Conservation (phyloP, 495 filamentous ascomycete genomes). For the Hypoxylon trugodes region DNA sequence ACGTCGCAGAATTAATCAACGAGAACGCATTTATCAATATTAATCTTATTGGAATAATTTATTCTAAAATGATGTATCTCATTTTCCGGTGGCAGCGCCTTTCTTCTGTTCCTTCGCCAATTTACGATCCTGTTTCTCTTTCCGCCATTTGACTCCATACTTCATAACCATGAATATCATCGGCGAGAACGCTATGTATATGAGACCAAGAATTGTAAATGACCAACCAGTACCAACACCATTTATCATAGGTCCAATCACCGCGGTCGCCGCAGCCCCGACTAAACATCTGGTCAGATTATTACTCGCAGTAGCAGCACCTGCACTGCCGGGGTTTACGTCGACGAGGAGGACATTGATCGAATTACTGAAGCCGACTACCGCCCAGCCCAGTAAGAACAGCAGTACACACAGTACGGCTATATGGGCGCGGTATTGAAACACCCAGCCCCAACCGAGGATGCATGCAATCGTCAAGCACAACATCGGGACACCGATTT, state of each 20-base stretch:
- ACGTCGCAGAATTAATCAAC: background rate
- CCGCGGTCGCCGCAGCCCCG: conserved; percentile 71
- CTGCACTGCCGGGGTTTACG: conserved; percentile 66
- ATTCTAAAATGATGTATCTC: background rate
- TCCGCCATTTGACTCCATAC: conserved; percentile 52
- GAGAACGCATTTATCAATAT: background rate
- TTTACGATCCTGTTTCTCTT: conserved; percentile 29
- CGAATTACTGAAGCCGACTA: conserved; percentile 60
- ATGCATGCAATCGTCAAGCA: conserved; percentile 48
- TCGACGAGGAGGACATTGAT: conserved; percentile 69
- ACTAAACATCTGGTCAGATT: conserved; percentile 74
- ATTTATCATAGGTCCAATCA: conserved; percentile 71
- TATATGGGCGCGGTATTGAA: conserved; percentile 52
- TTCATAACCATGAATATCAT: conserved; percentile 55
- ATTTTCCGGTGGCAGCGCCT: background rate
- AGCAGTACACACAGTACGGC: conserved; percentile 62
- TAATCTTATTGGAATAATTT: background rate
- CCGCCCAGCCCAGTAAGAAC: conserved; percentile 60
- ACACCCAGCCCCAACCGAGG: conserved; percentile 66
- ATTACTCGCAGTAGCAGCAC: conserved; percentile 73
- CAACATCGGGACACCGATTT: conserved; percentile 62
- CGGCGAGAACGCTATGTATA: conserved; percentile 64
- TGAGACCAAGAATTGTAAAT: conserved; percentile 69
- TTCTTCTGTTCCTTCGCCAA: conserved; percentile 18
- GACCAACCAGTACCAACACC: conserved; percentile 74